These are phyloP conservation scores for Onygenales sp. DNA, from an alignment of 2,329 filamentous ascomycete genomes.

Conservation along the genomic window DNA sequence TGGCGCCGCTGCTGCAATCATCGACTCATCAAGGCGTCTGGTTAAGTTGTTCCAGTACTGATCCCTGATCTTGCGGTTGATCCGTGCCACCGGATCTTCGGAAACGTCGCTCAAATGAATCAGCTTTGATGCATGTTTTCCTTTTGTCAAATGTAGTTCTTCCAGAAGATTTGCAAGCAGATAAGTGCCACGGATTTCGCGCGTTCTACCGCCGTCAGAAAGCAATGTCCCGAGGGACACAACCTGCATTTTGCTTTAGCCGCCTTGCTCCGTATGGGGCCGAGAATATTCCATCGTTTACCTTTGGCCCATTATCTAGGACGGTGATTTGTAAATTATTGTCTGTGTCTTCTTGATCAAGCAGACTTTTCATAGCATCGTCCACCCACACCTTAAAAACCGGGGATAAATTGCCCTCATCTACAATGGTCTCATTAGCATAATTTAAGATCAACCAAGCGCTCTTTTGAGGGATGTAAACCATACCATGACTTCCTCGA, in stretches of 20 bases:
- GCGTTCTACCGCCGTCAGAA: constrained; percentile 65
- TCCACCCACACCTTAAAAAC: constrained; percentile 73
- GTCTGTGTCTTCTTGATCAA: constrained; percentile 75
- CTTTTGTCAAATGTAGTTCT: constrained; percentile 75
- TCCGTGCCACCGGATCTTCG: constrained; percentile 73
- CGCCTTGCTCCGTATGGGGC: constrained; percentile 4
- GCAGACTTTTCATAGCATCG: constrained; percentile 61
- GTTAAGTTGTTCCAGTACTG: constrained; percentile 79
- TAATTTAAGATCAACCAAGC: neutral
- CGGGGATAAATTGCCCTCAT: constrained; percentile 58
- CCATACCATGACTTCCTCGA: constrained; percentile 3
- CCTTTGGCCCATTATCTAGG: constrained; percentile 80
- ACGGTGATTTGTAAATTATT: constrained; percentile 87
- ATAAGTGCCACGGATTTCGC: constrained; percentile 67
- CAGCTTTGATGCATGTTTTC: constrained; percentile 63
- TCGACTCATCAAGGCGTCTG: constrained; percentile 65
- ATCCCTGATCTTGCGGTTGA: constrained; percentile 66
- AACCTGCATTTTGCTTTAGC: constrained; percentile 39
- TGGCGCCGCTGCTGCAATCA: constrained; percentile 60
- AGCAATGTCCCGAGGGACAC: constrained; percentile 66
- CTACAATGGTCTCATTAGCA: constrained; percentile 31
- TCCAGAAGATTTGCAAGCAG: constrained; percentile 85
- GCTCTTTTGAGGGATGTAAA: neutral
- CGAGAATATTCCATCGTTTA: constrained; percentile 22
- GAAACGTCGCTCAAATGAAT: constrained; percentile 77